Evolutionary conservation across 108 stramenopile genomes (phyloP), one percentile per base, ranked within the genome.

Genomic region (Schizochytrium sp.): DNA sequence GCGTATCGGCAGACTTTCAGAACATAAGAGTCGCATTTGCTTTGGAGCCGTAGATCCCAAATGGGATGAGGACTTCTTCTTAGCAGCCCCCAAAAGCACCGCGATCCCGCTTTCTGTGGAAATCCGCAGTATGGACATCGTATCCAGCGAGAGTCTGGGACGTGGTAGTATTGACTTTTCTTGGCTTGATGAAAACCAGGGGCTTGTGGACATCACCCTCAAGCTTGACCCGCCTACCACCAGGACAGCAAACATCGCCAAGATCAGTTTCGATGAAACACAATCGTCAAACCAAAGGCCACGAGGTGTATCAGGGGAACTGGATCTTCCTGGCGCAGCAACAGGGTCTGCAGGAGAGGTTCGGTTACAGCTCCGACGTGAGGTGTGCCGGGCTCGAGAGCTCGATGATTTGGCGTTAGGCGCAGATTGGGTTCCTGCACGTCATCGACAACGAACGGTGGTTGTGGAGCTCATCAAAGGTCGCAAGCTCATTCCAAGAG

Each of bases 21-120:
- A 83, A 42, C 76, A 40, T 3, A 83, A 83, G 76, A 55, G 50
- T n/a, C n/a, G 28, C 50, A 83, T 69, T 5, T 38, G 64, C 19
- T 83, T n/a, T 47, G 55, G 55, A 83, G 55, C 76, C 12, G 38
- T 83, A 8, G 53, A 83, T 40, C 76, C 76, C 15, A 53, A 38
- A 7, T 83, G 76, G 76, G 50, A 83, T 38, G 76, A 83, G 53
- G 76, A 83, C 38, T 40, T 38, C 76, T 83, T 83, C 76, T 28
- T 83, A 38, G 53, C 76, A n/a, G 47, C 50, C 2, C 76, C 76
- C 50, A n/a, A 17, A 2, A 17, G 28, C 76, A 83, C 76, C 50
- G 47, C 76, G 10, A 83, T 55, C 50, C 76, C 76, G 45, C 76
- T 83, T 38, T n/a, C 19, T 17, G 53, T 83, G 38, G 53, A 55